A percentile compares a stretch with the other conserved stretches of the same genome.
These are phyloP conservation scores for Abortiporus biennis DNA, from an alignment of 1,284 basidiomycete genomes.

Conservation along the genomic window DNA sequence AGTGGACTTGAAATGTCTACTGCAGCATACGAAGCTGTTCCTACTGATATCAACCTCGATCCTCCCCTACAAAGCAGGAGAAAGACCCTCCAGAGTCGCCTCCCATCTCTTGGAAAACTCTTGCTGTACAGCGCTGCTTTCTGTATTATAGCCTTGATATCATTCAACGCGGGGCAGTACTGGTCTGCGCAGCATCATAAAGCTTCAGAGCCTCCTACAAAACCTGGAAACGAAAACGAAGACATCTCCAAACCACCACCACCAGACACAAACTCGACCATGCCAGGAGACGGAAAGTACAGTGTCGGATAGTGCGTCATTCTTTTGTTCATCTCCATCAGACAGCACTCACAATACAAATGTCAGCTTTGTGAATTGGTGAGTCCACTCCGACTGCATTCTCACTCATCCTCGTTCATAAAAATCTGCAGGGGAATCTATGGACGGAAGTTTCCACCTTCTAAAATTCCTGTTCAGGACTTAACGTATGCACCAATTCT, in stretches of 20 bases:
- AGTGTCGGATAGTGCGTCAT: slow-evolving; percentile 73
- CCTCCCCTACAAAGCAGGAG: slow-evolving; percentile 6
- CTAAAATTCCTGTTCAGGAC: slow-evolving; percentile 72
- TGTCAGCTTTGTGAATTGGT: slow-evolving; percentile 74
- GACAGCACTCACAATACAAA: no score
- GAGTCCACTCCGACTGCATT: slow-evolving; percentile 9
- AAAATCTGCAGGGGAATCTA: slow-evolving; percentile 82
- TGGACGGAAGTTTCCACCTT: slow-evolving; percentile 82
- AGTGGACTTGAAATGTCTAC: background rate
- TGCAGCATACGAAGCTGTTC: slow-evolving; percentile 24
- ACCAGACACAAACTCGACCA: slow-evolving; percentile 17
- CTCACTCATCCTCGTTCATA: slow-evolving; percentile 15
- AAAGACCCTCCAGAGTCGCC: slow-evolving; percentile 10
- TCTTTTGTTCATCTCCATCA: no score
- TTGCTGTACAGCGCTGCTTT: slow-evolving; percentile 28
- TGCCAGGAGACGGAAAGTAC: slow-evolving; percentile 48
- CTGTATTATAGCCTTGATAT: slow-evolving; percentile 31
- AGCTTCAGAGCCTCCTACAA: slow-evolving; percentile 4
- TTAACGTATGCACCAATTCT: slow-evolving; percentile 64
- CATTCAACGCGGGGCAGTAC: slow-evolving; percentile 42
- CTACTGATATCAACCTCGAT: slow-evolving; percentile 15
- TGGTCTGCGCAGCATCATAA: slow-evolving; percentile 23
- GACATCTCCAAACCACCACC: slow-evolving; percentile 13
- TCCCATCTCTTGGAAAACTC: slow-evolving; percentile 13
- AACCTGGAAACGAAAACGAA: slow-evolving; percentile 12